phyloP scores from a whole-genome alignment of 495 filamentous ascomycete genomes.

The Xylaria bambusicola region DNA sequence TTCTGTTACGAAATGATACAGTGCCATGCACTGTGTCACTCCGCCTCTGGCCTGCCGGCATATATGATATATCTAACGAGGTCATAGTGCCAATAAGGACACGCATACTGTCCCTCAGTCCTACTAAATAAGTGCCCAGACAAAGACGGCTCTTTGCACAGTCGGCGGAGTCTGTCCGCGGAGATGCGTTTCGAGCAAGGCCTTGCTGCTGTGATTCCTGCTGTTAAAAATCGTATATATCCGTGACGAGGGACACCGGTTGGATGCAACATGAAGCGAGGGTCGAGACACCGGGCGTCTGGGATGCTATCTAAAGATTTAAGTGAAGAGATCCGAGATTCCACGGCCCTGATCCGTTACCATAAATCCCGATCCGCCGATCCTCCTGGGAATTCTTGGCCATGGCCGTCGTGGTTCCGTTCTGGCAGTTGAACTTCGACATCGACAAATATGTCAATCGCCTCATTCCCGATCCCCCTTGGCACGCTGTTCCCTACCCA shows the following conservation, averaged over 20 bases:
- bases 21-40: neutral
- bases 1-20: slow-evolving; percentile 17
- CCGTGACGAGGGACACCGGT: neutral
- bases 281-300: too few relatives aligned
- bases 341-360: neutral
- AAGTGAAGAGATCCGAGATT: neutral
- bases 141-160: neutral
- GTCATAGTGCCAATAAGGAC: too few relatives aligned
- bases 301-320: too few relatives aligned
- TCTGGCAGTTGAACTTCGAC: slow-evolving; percentile 56
- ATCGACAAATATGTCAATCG: slow-evolving; percentile 67
- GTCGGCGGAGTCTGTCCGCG: neutral
- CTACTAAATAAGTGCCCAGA: too few relatives aligned
- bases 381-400: neutral
- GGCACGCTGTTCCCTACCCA: slow-evolving; percentile 47
- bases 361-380: neutral
- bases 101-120: too few relatives aligned
- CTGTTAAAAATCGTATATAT: neutral
- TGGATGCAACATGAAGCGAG: neutral
- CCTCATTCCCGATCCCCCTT: slow-evolving; percentile 54
- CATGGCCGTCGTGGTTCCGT: slow-evolving; percentile 6
- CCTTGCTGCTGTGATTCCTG: neutral
- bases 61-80: too few relatives aligned
- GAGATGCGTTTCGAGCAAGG: neutral
- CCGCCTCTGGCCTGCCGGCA: neutral